Base-by-base conservation (phyloP, 495 filamentous ascomycete genomes). In the Venustampulla echinocandica region DNA sequence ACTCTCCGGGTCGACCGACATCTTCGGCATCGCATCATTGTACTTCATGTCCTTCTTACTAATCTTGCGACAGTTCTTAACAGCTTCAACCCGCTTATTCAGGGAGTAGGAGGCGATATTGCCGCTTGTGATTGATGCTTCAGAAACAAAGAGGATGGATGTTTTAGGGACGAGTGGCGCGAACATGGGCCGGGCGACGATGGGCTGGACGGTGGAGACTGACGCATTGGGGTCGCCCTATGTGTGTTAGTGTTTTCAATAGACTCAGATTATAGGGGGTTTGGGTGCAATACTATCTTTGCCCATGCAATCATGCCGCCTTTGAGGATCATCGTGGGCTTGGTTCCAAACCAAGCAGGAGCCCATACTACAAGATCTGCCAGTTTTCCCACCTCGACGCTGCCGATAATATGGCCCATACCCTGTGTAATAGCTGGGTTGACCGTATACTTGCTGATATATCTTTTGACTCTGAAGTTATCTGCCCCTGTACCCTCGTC, bases 401-500 rank as follows among this genome's bases (percentile, higher is more conserved):
- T 87, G 2, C 92, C 92, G 54, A 97, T 80, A 1, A 95, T 44
- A 61, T 97, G 93, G 2, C 73, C 68, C 87, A 98, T 93, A 17
- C 92, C 92, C 65, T 97, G 93, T 1, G 92, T 79, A 42, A 97
- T 73, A 4, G 89, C 89, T 10, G 92, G 93, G 68, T 98, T 98
- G 70, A 97, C 82, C 13, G 92, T 98, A 63, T 97, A 96, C 66
- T 98, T 98, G 69, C 82, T 86, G 25, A 98, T 75, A 62, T 98
- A 98, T 9, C 92, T 64, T 70, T 89, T 95, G 1, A 94, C 93
- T 17, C 92, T 73, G 69, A 86, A 90, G 63, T 98, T 98, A 56
- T 98, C 92, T 0, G 85, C 89, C 9, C 74, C 83, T 0, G 85
- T 85, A 28, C 76, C 85, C 51, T 84, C 74, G 56, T 98, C 92